Evolutionary conservation across 2,329 filamentous ascomycete species (phyloP), one percentile per base, ranked within the genome.

Genomic region (Chrysoporthe cubensis): DNA sequence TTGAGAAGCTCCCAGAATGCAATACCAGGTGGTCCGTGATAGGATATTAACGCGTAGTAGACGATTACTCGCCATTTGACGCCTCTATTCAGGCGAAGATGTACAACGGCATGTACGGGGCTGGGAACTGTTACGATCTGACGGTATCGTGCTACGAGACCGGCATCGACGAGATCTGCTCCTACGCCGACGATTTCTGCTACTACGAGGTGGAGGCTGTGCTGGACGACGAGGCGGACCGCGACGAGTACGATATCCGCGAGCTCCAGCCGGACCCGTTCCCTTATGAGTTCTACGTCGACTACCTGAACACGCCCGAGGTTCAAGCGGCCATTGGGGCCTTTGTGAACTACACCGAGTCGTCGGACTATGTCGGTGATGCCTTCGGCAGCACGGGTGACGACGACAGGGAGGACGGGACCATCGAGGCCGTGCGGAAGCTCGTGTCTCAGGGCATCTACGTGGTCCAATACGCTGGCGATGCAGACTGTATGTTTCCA

Each of bases 181-280:
- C 75, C 1, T 74, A 77, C 2, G 87, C 88, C 2, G 86, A 89
- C 74, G 77, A 76, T 66, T 88, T 87, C 75, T 90, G 87, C 77
- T 78, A 77, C 46, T 69, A 78, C 63, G 78, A 87, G 40, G 85
- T 90, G 3, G 85, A 89, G 71, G 72, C 70, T 18, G 71, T 86
- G 18, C 85, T 84, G 64, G 85, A 87, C 72, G 74, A 76, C n/a
- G 81, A 84, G 69, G 77, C 83, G 0, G 80, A 80, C 1, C 81
- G 87, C 48, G 85, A 89, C 75, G 83, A 87, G 72, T 88, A 89
- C 74, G 88, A 90, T 71, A 82, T 89, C 72, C 82, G 87, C 46
- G 83, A 88, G 69, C 77, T 87, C 6, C 73, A 70, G 0, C 83
- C 84, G 0, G 85, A 88, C 73, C 86, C 86, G 0, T 89, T 89